Base-by-base conservation (phyloP, 805 yeast genomes). In the Lipomyces japonicus region DNA sequence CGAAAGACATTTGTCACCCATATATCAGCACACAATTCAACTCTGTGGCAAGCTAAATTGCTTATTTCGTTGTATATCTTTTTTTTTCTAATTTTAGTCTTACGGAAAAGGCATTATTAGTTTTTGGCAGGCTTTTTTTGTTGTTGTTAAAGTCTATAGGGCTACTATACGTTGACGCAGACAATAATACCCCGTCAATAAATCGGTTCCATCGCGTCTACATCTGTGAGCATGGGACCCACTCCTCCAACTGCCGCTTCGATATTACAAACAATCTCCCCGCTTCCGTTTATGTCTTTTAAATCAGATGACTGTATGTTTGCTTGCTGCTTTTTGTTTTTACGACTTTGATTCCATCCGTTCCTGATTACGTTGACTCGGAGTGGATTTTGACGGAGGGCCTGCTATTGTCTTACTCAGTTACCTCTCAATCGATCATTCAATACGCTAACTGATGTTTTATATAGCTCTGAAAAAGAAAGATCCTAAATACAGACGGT, bases 401-500 rank as follows among this genome's bases (percentile, higher is more conserved):
- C 32, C 32, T 28, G 12, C 32, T 28, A 28, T 28, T 28, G 32
- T 10, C n/a, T n/a, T n/a, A n/a, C n/a, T n/a, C n/a, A n/a, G n/a
- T n/a, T n/a, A n/a, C n/a, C n/a, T n/a, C n/a, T n/a, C n/a, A n/a
- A n/a, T n/a, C n/a, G n/a, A n/a, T n/a, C n/a, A n/a, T n/a, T n/a
- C n/a, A n/a, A n/a, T n/a, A n/a, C n/a, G n/a, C n/a, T n/a, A 28
- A 28, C 10, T 28, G 32, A 28, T 28, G 32, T 28, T 28, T 28
- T 14, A 28, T 28, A 28, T 40, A 54, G 58, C 53, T 18, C 40
- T 44, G 10, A 49, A 60, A 48, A 51, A 51, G 57, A 39, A 40
- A 26, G 63, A 75, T 67, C 73, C 89, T 1, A 80, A 81, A 61
- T 90, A 84, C 63, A 84, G 79, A 69, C 80, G 84, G 52, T 84